Conservation (phyloP, 2,329 filamentous ascomycete species). For the Colletotrichum echinochloae region DNA sequence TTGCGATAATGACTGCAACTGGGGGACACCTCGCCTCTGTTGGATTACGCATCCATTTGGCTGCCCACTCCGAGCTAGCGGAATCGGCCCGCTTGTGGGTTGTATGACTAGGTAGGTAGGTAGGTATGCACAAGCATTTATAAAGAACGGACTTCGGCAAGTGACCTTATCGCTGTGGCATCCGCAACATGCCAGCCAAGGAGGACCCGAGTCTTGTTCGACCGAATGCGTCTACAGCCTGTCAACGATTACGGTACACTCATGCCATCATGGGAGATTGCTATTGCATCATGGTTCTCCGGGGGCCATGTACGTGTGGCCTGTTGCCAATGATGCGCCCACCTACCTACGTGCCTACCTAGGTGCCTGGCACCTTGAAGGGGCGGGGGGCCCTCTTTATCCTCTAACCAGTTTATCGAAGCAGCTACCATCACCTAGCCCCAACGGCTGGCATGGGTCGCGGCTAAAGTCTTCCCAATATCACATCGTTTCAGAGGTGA, state of each 20-base stretch:
- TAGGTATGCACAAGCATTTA: neutral
- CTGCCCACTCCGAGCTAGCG: neutral
- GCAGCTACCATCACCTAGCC: neutral
- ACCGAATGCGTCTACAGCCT: too few species aligned
- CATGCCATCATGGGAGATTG: neutral
- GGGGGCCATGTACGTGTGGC: too few species aligned
- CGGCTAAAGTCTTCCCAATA: neutral
- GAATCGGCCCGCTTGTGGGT: neutral
- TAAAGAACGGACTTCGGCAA: neutral
- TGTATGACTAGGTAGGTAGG: neutral
- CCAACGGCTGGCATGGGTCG: neutral
- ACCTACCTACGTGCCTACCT: too few species aligned
- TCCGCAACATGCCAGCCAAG: neutral
- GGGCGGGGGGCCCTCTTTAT: too few species aligned
- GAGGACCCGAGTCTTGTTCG: neutral
- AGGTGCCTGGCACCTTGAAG: too few species aligned
- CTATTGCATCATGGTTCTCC: too few species aligned
- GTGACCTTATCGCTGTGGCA: neutral
- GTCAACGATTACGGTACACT: neutral
- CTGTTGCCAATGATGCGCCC: neutral
- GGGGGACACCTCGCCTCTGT: neutral
- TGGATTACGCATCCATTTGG: neutral
- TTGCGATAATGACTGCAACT: constrained; percentile 6
- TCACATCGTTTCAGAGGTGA: neutral
- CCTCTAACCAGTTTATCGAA: neutral